Evolutionary conservation across 2,329 filamentous ascomycete species (phyloP).

Genomic region (Alternaria atra): DNA sequence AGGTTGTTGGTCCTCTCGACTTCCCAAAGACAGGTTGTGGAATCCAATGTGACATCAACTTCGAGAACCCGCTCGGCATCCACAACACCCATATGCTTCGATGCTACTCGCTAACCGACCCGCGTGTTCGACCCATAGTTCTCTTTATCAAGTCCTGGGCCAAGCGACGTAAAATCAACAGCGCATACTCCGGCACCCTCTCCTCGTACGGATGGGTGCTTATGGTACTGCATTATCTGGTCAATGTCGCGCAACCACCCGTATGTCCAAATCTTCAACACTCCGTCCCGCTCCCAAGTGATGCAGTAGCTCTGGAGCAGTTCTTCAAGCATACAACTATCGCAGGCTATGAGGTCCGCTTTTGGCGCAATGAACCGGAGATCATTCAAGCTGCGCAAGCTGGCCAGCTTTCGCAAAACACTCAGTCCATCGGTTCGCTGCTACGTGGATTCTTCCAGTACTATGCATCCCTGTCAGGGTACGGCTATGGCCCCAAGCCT

Average conservation of each 20-base stretch:
- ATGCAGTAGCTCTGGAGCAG: constrained; percentile 39
- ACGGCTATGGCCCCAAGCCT: constrained; percentile 31
- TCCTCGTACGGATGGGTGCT: constrained; percentile 91
- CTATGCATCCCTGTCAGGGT: constrained; percentile 68
- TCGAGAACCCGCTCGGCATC: constrained; percentile 81
- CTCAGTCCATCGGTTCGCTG: constrained; percentile 73
- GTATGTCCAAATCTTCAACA: constrained; percentile 85
- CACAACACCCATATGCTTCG: constrained; percentile 85
- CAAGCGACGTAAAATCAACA: constrained; percentile 85
- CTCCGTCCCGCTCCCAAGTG: constrained; percentile 47
- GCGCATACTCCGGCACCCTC: constrained; percentile 83
- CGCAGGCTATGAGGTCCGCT: constrained; percentile 75
- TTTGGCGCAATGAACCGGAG: constrained; percentile 78
- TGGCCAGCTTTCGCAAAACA: constrained; percentile 72
- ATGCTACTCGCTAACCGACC: constrained; percentile 82
- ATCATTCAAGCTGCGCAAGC: constrained; percentile 69
- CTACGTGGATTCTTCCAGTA: constrained; percentile 90
- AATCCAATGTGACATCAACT: constrained; percentile 94
- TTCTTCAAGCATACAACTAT: constrained; percentile 58
- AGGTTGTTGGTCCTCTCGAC: constrained; percentile 67
- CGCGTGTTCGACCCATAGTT: constrained; percentile 78
- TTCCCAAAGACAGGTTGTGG: constrained; percentile 80
- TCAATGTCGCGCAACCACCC: constrained; percentile 81
- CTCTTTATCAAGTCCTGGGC: constrained; percentile 93
- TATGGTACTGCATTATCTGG: constrained; percentile 90